A percentile compares a stretch with the other conserved stretches of the same genome.
phyloP scores from a whole-genome alignment of 208 protist species.

The Acanthamoeba culbertsoni region DNA sequence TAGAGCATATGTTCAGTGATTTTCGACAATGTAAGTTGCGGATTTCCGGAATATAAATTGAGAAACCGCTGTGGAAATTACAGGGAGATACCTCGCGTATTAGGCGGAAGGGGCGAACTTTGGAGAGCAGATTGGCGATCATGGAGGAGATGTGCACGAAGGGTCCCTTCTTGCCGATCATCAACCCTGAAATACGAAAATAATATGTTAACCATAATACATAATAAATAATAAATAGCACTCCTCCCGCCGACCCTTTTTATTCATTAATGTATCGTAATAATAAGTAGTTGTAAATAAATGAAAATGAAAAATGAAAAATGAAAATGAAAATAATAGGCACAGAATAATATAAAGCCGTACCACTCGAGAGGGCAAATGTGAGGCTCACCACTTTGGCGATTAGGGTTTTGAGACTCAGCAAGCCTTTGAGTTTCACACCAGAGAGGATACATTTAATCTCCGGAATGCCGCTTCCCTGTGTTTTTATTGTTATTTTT shows the following conservation, averaged over 20 bases:
- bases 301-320: too few species aligned
- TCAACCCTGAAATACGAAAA: constrained; percentile 56
- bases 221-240: not conserved
- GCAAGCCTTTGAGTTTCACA: not conserved
- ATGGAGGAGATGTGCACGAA: constrained; percentile 74
- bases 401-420: not conserved
- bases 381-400: constrained; percentile 34
- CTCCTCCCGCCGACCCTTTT: too few species aligned
- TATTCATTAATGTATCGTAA: too few species aligned
- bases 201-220: not conserved
- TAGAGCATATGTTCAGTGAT: not conserved
- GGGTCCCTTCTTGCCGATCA: constrained; percentile 75
- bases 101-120: constrained; percentile 52
- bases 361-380: constrained; percentile 16
- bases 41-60: not conserved
- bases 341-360: not conserved
- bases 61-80: not conserved
- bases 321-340: not conserved
- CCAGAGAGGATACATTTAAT: constrained; percentile 52
- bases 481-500: too few species aligned
- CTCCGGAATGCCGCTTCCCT: constrained; percentile 51
- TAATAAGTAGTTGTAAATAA: too few species aligned
- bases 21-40: not conserved
- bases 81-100: not conserved
- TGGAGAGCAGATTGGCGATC: constrained; percentile 57